Conservation (phyloP, 768 basidiomycete genomes). For the Leccinellum albellum region DNA sequence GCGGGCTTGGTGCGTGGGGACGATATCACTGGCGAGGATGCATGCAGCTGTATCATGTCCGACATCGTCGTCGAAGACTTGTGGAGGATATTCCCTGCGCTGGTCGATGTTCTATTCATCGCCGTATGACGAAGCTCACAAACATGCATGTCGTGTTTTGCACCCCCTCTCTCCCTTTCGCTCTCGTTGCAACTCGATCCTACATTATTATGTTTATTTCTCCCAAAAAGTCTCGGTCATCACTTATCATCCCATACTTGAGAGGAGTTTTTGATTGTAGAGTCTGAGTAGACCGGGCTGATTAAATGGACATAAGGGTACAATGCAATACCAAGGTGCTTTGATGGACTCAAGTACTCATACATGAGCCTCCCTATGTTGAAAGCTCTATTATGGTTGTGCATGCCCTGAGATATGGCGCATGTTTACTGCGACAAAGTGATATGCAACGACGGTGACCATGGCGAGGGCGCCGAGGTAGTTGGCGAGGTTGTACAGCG, state of each 20-base stretch:
- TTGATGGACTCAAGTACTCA: neutral
- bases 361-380: neutral
- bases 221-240: too few relatives aligned
- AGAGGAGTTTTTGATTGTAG: neutral
- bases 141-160: neutral
- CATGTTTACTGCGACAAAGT: constrained; percentile 85
- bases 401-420: constrained; percentile 36
- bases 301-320: neutral
- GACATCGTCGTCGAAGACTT: constrained; percentile 10
- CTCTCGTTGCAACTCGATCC: too few relatives aligned
- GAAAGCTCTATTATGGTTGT: constrained; percentile 2
- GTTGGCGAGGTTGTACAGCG: constrained; percentile 80
- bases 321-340: neutral
- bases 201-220: too few relatives aligned
- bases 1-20: constrained; percentile 43
- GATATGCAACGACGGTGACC: constrained; percentile 84
- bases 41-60: constrained; percentile 20
- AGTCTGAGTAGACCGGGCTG: neutral
- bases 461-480: constrained; percentile 81
- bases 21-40: constrained; percentile 4
- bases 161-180: neutral
- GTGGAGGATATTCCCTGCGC: too few relatives aligned
- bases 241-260: too few relatives aligned
- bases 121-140: too few relatives aligned
- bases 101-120: too few relatives aligned